phyloP scores from a whole-genome alignment of 805 yeast genomes.

The Candida tammaniensis region DNA sequence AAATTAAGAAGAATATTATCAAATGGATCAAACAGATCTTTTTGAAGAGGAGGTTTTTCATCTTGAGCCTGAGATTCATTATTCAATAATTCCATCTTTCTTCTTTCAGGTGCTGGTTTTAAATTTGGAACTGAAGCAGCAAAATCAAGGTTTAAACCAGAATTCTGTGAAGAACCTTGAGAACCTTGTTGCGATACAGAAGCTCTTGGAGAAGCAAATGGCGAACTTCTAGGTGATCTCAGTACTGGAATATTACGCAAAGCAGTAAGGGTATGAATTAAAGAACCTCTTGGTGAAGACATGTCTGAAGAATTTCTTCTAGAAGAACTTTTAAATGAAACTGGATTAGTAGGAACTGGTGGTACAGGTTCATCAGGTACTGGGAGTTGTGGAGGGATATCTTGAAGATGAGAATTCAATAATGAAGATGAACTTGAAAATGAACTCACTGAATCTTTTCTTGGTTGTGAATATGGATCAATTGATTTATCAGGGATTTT shows the following conservation, averaged over 20 bases:
- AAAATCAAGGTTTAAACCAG: background rate
- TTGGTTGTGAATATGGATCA: slow-evolving; percentile 1
- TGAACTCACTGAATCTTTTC: slow-evolving; percentile 17
- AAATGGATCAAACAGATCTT: slow-evolving; percentile 9
- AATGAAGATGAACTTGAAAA: slow-evolving; percentile 23
- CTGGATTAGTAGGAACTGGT: slow-evolving; percentile 35
- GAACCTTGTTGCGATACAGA: slow-evolving; percentile 39
- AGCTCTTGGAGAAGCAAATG: slow-evolving; percentile 47
- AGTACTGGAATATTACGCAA: slow-evolving; percentile 35
- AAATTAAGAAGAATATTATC: slow-evolving; percentile 23
- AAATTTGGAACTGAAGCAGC: slow-evolving; percentile 20
- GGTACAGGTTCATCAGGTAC: slow-evolving; percentile 55
- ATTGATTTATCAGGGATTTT: slow-evolving; percentile 4
- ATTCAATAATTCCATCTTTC: background rate
- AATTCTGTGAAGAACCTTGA: background rate
- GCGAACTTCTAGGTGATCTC: slow-evolving; percentile 36
- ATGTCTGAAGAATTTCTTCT: slow-evolving; percentile 36
- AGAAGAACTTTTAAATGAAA: slow-evolving; percentile 32
- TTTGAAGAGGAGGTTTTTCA: background rate
- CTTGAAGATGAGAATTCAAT: slow-evolving; percentile 30
- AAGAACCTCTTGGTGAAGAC: slow-evolving; percentile 39
- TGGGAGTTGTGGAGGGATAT: slow-evolving; percentile 56
- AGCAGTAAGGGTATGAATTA: slow-evolving; percentile 38
- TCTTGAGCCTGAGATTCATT: background rate
- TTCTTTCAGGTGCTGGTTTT: slow-evolving; percentile 12